A percentile compares a stretch with the other conserved stretches of the same genome.
Conservation (phyloP, 306 rosid species). For the Ammopiptanthus mongolicus region DNA sequence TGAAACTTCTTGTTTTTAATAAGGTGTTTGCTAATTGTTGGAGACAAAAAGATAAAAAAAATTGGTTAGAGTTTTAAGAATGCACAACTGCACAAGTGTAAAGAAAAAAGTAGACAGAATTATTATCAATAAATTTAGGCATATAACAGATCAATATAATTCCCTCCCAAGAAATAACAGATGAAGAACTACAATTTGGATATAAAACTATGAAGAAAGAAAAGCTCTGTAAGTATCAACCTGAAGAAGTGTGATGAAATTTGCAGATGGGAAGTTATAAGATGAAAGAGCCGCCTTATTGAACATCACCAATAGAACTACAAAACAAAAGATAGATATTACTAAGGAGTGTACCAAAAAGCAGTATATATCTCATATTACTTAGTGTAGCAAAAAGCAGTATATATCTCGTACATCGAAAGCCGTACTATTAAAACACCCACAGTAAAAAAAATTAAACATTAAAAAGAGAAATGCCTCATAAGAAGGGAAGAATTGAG, state of each 20-base stretch:
- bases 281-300: constrained; percentile 97
- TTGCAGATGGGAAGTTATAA: constrained; percentile 73
- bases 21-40: not conserved
- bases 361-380: not conserved
- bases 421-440: not conserved
- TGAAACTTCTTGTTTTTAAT: not conserved
- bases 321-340: not conserved
- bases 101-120: not conserved
- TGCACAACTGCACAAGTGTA: not conserved
- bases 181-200: not conserved
- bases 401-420: not conserved
- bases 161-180: not conserved
- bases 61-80: not conserved
- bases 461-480: not conserved
- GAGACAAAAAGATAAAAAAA: not conserved
- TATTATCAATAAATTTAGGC: not conserved
- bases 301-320: constrained; percentile 87
- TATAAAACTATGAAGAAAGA: not conserved
- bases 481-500: not conserved
- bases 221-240: constrained; percentile 29
- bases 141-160: not conserved
- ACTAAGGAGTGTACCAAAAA: not conserved
- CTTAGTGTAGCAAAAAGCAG: not conserved
- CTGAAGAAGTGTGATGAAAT: constrained; percentile 92
- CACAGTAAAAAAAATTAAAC: not conserved